Percentiles rank a stretch among this genome's conserved stretches.
Evolutionary conservation across 768 basidiomycete species (phyloP).

Genomic region (Suillus bovinus): DNA sequence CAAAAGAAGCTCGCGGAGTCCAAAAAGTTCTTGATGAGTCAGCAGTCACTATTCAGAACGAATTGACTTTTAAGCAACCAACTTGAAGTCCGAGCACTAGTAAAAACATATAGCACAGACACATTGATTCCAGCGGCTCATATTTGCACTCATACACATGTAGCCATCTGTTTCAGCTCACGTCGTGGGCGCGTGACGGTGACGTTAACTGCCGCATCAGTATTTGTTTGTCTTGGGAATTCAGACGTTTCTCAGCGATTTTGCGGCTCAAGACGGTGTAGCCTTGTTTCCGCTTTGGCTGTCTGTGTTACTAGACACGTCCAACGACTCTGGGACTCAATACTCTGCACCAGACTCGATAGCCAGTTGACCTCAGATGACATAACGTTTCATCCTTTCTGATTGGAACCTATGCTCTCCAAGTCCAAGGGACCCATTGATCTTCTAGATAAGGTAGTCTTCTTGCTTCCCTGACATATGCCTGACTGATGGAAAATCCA

Average conservation of each 20-base stretch:
- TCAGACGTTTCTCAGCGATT: neutral
- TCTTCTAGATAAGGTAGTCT: neutral
- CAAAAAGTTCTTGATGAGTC: slow-evolving; percentile 12
- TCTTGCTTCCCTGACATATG: neutral
- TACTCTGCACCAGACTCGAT: neutral
- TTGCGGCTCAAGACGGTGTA: neutral
- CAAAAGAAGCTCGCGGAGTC: slow-evolving; percentile 22
- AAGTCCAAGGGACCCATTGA: too few species aligned
- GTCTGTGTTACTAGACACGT: neutral
- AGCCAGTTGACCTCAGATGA: neutral
- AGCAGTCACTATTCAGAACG: neutral
- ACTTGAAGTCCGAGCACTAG: neutral
- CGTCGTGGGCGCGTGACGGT: neutral
- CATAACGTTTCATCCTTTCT: neutral
- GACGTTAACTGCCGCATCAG: too few species aligned
- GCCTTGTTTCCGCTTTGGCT: too few species aligned
- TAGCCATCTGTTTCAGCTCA: neutral
- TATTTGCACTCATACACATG: neutral
- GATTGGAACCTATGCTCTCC: neutral
- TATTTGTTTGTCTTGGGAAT: too few species aligned
- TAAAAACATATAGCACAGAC: neutral
- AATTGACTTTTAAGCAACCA: neutral
- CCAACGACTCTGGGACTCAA: too few species aligned
- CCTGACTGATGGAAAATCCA: neutral
- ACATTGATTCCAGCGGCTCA: neutral